These are phyloP conservation scores for Reticulascus tulasneorum DNA, from an alignment of 2,329 filamentous ascomycete genomes.

Conservation along the genomic window DNA sequence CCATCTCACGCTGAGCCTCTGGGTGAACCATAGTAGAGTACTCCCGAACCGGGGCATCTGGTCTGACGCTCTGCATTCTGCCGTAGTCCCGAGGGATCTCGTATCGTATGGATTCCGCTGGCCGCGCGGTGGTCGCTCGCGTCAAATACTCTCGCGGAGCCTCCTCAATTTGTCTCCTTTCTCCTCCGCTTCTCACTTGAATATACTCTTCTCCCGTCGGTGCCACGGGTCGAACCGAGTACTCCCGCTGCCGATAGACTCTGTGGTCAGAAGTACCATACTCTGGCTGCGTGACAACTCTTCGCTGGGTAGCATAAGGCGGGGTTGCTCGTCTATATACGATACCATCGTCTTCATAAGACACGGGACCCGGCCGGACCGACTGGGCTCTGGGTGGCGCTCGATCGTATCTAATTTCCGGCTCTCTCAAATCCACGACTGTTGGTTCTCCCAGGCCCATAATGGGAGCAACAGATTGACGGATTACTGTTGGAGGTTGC, in stretches of 20 bases:
- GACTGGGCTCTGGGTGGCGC: slow-evolving; percentile 47
- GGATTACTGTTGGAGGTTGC: slow-evolving; percentile 34
- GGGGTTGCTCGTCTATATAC: slow-evolving; percentile 51
- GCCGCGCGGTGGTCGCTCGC: slow-evolving; percentile 56
- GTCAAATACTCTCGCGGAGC: slow-evolving; percentile 49
- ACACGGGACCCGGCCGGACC: slow-evolving; percentile 41
- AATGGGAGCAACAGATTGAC: slow-evolving; percentile 50
- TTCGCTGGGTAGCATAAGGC: slow-evolving; percentile 43
- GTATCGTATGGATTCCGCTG: slow-evolving; percentile 41
- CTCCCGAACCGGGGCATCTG: slow-evolving; percentile 40
- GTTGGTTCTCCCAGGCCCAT: too few relatives aligned
- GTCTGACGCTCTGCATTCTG: slow-evolving; percentile 38
- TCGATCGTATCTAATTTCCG: slow-evolving; percentile 64
- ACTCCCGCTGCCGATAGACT: slow-evolving; percentile 54
- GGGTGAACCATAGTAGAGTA: slow-evolving; percentile 37
- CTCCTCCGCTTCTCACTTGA: slow-evolving; percentile 38
- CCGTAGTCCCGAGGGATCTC: slow-evolving; percentile 38
- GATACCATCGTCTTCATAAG: slow-evolving; percentile 45
- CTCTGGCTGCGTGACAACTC: slow-evolving; percentile 61
- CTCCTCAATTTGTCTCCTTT: slow-evolving; percentile 40
- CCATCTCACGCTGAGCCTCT: slow-evolving; percentile 31
- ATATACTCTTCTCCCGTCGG: slow-evolving; percentile 42
- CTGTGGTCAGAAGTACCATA: slow-evolving; percentile 48
- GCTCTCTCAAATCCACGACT: slow-evolving; percentile 39
- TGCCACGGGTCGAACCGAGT: slow-evolving; percentile 46